Evolutionary conservation across 345 rosid genomes (phyloP).

Genomic region (Psidium guajava): DNA sequence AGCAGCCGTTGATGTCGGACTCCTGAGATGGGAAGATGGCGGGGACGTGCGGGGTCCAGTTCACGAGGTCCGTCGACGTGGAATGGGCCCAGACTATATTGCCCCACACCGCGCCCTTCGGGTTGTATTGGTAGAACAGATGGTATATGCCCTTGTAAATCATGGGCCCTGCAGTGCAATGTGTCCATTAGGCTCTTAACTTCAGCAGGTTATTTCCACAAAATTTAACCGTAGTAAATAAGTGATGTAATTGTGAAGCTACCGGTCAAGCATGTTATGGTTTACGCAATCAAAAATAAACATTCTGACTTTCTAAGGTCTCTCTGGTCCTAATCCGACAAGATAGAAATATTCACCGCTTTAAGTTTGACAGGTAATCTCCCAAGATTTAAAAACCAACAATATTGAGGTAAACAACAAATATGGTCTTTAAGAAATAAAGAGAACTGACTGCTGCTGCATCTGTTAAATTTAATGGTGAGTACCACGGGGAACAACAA

Average conservation of each 20-base stretch:
- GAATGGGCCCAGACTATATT: slow-evolving; percentile 66
- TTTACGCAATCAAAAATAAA: neutral
- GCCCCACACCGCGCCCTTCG: slow-evolving; percentile 40
- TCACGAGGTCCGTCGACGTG: slow-evolving; percentile 41
- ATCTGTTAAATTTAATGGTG: neutral
- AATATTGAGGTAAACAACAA: neutral
- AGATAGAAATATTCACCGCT: neutral
- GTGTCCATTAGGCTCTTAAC: neutral
- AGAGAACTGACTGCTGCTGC: neutral
- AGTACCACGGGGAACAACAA: neutral
- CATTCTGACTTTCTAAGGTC: neutral
- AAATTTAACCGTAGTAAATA: neutral
- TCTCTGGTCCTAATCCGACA: neutral
- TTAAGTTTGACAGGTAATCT: neutral
- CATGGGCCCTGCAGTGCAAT: slow-evolving; percentile 27
- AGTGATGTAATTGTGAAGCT: neutral
- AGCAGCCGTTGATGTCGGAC: slow-evolving; percentile 34
- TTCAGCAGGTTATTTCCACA: neutral
- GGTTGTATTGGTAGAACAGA: slow-evolving; percentile 52
- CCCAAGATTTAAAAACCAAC: neutral
- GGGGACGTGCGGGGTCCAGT: slow-evolving; percentile 30
- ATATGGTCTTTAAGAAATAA: neutral
- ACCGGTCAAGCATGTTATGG: neutral
- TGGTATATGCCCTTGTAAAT: slow-evolving; percentile 46
- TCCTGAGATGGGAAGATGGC: slow-evolving; percentile 28